Percentiles rank a stretch among this genome's conserved stretches.
phyloP scores from a whole-genome alignment of 306 rosid species.

The Vigna mungo region DNA sequence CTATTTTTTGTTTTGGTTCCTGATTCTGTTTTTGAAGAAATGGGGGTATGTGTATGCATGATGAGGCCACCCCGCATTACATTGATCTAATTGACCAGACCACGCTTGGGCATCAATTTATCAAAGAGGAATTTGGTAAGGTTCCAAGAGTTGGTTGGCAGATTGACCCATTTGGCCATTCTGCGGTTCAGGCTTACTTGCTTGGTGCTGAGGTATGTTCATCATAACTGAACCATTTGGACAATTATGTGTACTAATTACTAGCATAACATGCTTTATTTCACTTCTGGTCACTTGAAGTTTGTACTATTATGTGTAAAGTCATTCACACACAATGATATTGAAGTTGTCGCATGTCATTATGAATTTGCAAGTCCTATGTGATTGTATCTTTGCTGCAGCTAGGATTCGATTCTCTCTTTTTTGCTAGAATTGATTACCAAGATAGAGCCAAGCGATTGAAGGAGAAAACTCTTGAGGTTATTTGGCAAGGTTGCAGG shows the following conservation, averaged over 20 bases:
- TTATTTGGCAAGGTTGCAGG: constrained; percentile 77
- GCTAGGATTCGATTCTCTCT: constrained; percentile 86
- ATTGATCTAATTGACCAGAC: constrained; percentile 87
- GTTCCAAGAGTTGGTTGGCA: constrained; percentile 91
- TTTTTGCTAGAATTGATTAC: constrained; percentile 88
- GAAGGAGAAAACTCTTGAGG: constrained; percentile 73
- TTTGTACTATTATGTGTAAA: neutral
- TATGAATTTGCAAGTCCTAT: constrained; percentile 26
- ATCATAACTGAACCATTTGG: constrained; percentile 18
- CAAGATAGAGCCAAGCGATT: constrained; percentile 84
- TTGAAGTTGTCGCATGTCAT: constrained; percentile 18
- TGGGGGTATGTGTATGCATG: constrained; percentile 92
- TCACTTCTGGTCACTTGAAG: constrained; percentile 2
- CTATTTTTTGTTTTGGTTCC: constrained; percentile 25
- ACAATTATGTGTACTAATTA: constrained; percentile 10
- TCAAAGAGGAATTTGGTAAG: constrained; percentile 68
- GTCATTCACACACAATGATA: neutral
- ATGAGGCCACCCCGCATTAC: constrained; percentile 87
- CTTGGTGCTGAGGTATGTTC: constrained; percentile 78
- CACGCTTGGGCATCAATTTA: constrained; percentile 77
- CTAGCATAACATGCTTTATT: constrained; percentile 18
- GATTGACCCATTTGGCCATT: constrained; percentile 87
- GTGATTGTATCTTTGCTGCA: constrained; percentile 54
- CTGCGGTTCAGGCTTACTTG: constrained; percentile 89
- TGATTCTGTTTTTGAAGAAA: constrained; percentile 57